Evolutionary conservation across 768 basidiomycete genomes (phyloP), one percentile per base, ranked within the genome.

Genomic region (Boletus bicolor): DNA sequence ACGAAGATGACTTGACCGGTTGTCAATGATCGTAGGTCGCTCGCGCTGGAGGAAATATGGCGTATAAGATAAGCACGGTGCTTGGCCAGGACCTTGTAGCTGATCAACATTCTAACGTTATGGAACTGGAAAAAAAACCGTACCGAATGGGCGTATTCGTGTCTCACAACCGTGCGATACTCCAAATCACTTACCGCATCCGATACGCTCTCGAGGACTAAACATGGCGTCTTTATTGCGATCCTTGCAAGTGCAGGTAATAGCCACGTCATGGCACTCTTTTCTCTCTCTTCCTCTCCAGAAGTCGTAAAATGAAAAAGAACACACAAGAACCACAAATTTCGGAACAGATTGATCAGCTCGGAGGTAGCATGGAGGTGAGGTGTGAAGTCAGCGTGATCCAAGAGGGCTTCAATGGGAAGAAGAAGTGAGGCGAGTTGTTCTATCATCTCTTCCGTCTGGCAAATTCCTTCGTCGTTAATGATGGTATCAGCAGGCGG

Each of bases 281-380:
- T 80, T 44, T 84, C 84, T 44, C 71, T 69, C n/a, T 70, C 65
- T 35, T 76, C 72, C 32, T 73, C 72, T 2, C 67, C 62, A 7
- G 73, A 73, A 36, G 46, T 37, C 3, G 91, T 87, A 62, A 98
- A 89, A 21, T 87, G 82, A 64, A 96, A 93, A 15, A 96, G 80
- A 26, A 90, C 82, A 67, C 91, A 93, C 19, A 98, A 73, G 72
- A 95, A 93, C 96, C 96, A 99, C 73, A 94, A 79, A 65, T 92
- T 93, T 43, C 94, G 83, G 80, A 97, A 98, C 21, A 93, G 75
- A 5, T 84, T 76, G 11, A 88, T 84, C 12, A 92, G 68, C 24
- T 84, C 84, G 5, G 83, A 66, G 0, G 85, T 77, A 19, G 84
- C 72, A 28, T 78, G 71, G 17, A 76, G 50, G 35, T 84, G 80